Evolutionary conservation across 306 rosid genomes (phyloP), one percentile per base, ranked within the genome.

Genomic region (Vicia faba): DNA sequence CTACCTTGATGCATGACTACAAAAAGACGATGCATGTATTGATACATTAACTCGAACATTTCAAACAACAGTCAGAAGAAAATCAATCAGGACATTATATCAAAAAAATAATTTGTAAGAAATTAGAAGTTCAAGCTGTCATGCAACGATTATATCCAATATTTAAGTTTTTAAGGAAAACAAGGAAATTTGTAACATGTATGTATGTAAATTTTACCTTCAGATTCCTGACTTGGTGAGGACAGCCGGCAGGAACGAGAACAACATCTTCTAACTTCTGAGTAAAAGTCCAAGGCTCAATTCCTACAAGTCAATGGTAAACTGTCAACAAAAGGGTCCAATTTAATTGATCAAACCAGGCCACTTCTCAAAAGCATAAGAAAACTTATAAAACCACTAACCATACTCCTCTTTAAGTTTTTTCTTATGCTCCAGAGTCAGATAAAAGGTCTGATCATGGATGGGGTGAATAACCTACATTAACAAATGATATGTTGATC

Each of bases 1-100:
- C 95, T 23, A 91, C 97, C 81, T 88, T 88, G 25, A 84, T 86
- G 79, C 97, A 91, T 39, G 97, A 91, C 95, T 91, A 72, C 74
- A 77, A 69, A 65, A 46, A 56, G 15, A 41, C 15, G 12, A 4
- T 0, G 29, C 45, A 69, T 33, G 35, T 64, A 65, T 58, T 39
- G 38, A 6, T 5, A 31, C 39, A 28, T 28, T 76, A 33, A 18
- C 53, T 33, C 16, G 8, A 53, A 54, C 19, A 35, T 36, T 48
- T 36, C 31, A n/a, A 20, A 11, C 12, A 36, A 15, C 3, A 36
- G 4, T 33, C 38, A 58, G 8, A 15, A 55, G 61, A 55, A 55
- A 25, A 58, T 4, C 23, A 58, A 33, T 15, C 43, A 14, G 20
- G 64, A 58, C 44, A 58, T 10, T 14, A 46, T 54, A 63, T 13